Percentiles rank a stretch among this genome's conserved stretches.
These are phyloP conservation scores for Yamadazyma triangularis DNA, from an alignment of 1,139 yeast genomes.

Conservation along the genomic window DNA sequence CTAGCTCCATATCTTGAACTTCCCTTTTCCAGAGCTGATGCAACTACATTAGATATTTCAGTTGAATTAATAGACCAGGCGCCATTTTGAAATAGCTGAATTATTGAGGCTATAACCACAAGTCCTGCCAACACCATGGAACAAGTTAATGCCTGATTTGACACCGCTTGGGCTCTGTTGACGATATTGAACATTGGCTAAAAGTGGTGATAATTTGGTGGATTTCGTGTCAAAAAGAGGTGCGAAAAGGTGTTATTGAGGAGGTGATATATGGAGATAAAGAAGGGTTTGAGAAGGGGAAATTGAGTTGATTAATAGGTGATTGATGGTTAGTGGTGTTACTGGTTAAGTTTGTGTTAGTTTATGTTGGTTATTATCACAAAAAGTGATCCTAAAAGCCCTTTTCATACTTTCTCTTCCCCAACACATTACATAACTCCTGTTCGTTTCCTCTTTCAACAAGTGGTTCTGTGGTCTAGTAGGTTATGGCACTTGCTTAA, in stretches of 20 bases:
- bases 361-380: no score
- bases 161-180: conserved; percentile 46
- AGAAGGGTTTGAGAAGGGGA: no score
- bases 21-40: conserved; percentile 48
- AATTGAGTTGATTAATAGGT: background rate
- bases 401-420: no score
- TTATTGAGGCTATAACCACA: conserved; percentile 43
- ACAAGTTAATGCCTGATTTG: conserved; percentile 55
- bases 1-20: conserved; percentile 74
- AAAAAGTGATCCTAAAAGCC: no score
- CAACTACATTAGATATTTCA: conserved; percentile 32
- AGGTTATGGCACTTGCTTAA: conserved; percentile 33
- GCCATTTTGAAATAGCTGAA: conserved; percentile 43
- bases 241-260: no score
- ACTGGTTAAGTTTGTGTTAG: no score
- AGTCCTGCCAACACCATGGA: conserved; percentile 42
- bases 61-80: conserved; percentile 45
- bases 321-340: no score
- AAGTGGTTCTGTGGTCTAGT: conserved; percentile 10
- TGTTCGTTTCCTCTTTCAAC: background rate
- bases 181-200: conserved; percentile 39
- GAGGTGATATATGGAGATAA: no score
- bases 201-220: no score
- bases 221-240: no score
- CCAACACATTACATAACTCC: background rate